These are phyloP conservation scores for Calonectria honghensis DNA, from an alignment of 2,329 filamentous ascomycete genomes.

Conservation along the genomic window DNA sequence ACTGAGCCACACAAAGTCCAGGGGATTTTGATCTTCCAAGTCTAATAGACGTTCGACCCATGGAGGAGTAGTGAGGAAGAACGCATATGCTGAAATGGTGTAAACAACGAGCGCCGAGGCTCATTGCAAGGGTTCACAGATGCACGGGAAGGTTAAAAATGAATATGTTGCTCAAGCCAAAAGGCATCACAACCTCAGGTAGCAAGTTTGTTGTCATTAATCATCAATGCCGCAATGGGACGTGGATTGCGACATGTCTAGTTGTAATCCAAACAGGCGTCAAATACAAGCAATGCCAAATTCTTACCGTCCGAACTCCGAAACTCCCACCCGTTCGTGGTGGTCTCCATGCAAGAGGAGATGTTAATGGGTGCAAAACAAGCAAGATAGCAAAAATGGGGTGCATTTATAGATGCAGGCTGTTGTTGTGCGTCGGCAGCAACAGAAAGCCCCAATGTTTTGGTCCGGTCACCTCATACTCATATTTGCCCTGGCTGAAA, in stretches of 20 bases:
- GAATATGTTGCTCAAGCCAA: not conserved
- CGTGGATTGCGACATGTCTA: constrained; percentile 24
- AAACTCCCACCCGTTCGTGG: constrained; percentile 40
- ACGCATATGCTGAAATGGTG: constrained; percentile 74
- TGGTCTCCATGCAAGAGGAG: constrained; percentile 12
- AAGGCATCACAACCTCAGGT: constrained; percentile 24
- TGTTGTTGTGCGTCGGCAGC: constrained; percentile 7
- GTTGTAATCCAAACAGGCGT: not conserved
- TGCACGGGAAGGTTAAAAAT: not conserved
- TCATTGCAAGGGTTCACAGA: not conserved
- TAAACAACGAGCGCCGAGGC: constrained; percentile 10
- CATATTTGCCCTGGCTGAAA: constrained; percentile 60
- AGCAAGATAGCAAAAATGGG: constrained; percentile 18
- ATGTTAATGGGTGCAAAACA: constrained; percentile 8
- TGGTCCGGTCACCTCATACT: constrained; percentile 57
- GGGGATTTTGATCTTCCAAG: constrained; percentile 72
- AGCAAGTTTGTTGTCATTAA: constrained; percentile 45
- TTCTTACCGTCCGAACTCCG: constrained; percentile 47
- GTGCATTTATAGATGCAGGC: constrained; percentile 2
- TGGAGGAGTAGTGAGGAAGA: constrained; percentile 67
- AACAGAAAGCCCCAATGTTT: constrained; percentile 18
- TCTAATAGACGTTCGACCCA: constrained; percentile 73
- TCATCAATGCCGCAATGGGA: constrained; percentile 39
- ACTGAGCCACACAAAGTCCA: constrained; percentile 71
- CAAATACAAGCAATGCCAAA: constrained; percentile 31